Conservation (phyloP, 192 early-diverging fungal species). For the Backusella parvicylindrica region DNA sequence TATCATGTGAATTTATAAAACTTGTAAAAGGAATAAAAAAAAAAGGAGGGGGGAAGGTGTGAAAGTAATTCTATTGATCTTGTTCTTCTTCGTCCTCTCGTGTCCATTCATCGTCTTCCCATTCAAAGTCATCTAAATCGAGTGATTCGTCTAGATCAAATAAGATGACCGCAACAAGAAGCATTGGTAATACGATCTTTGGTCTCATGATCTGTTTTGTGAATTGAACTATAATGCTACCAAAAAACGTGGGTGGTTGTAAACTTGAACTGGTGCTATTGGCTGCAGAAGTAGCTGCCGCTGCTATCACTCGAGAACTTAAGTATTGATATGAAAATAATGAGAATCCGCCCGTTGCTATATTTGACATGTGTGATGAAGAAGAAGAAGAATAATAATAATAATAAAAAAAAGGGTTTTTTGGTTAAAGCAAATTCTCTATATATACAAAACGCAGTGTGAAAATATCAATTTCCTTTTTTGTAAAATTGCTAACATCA, state of each 20-base stretch:
- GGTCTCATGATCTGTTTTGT: slow-evolving; percentile 26
- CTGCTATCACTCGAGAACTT: slow-evolving; percentile 8
- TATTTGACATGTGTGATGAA: background rate
- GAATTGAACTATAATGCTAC: slow-evolving; percentile 26
- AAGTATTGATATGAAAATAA: slow-evolving; percentile 9
- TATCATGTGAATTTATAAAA: background rate
- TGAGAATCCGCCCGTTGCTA: background rate
- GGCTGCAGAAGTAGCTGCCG: background rate
- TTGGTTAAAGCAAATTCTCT: background rate
- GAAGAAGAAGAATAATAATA: too few relatives aligned
- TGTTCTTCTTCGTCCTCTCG: background rate
- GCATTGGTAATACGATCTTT: slow-evolving; percentile 22
- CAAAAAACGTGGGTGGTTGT: slow-evolving; percentile 13
- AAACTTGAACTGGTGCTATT: background rate
- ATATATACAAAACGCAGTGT: background rate
- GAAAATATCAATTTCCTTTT: background rate
- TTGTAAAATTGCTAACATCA: background rate
- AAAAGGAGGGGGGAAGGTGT: background rate
- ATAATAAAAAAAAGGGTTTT: background rate
- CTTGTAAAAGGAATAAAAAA: background rate
- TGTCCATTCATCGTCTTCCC: slow-evolving; percentile 21
- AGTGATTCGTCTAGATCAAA: slow-evolving; percentile 33
- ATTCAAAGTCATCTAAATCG: slow-evolving; percentile 28
- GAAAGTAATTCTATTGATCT: background rate
- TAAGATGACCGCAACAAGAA: slow-evolving; percentile 21